Evolutionary conservation across 495 filamentous ascomycete species (phyloP), one percentile per base, ranked within the genome.

Genomic region (Neurospora sublineolata): DNA sequence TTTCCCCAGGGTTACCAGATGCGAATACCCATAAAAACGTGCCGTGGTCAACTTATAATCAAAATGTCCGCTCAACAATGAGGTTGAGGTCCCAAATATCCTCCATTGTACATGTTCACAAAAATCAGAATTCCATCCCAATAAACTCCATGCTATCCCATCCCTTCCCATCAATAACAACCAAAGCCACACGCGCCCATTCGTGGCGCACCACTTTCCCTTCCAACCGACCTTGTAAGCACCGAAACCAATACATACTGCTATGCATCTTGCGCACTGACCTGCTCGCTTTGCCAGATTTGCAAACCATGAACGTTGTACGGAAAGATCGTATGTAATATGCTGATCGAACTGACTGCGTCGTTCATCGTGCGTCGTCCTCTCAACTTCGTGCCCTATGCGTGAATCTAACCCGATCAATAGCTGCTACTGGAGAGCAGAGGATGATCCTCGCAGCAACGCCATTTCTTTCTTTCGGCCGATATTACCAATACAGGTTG

Each of bases 91-190:
- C 36, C 27, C 67, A 11, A 27, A 44, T n/a, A 11, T 68, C 67
- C 20, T 37, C 36, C 67, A 37, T 27, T 39, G n/a, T 68, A 37
- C 58, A 67, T 16, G 58, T 20, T 27, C 33, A 12, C 11, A 20
- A 37, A 68, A 7, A 68, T 40, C 67, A 39, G 44, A 18, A 36
- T n/a, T 37, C 37, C 69, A 33, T 67, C 52, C 71, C 60, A 37
- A 72, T 46, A 68, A 70, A 64, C 69, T 44, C 46, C 64, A 71
- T 64, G 39, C 30, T 69, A 74, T 37, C 39, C 39, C 33, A 60
- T 68, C 36, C 69, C 69, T 20, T 70, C 42, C 69, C 37, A 42
- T 52, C 69, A 16, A 27, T 67, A 58, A 42, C 41, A 72, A 20
- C 70, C 44, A 39, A 68, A 71, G 75, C 72, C 27, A 20, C 30